Percentiles rank a stretch among this genome's conserved stretches.
These are phyloP conservation scores for Aspergillus vadensis DNA, from an alignment of 2,329 filamentous ascomycete genomes.

Conservation along the genomic window DNA sequence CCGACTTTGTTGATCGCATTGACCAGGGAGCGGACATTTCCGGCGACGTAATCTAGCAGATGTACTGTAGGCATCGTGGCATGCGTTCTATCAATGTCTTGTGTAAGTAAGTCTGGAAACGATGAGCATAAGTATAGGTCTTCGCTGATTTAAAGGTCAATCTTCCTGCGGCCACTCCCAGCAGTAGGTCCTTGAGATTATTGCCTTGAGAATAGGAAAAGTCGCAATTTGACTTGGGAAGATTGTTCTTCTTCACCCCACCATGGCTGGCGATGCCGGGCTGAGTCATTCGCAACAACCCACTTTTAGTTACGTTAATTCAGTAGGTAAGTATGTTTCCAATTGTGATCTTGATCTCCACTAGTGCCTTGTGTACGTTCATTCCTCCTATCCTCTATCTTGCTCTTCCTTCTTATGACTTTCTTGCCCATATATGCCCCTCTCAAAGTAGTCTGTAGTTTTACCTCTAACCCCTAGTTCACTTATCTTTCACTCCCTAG, in stretches of 20 bases:
- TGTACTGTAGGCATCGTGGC: conserved; percentile 51
- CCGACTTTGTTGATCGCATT: conserved; percentile 97
- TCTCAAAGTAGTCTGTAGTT: too few species aligned
- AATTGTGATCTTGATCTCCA: not conserved
- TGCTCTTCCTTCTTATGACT: not conserved
- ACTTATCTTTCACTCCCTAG: too few species aligned
- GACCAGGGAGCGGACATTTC: conserved; percentile 91
- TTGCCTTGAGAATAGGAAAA: conserved; percentile 9
- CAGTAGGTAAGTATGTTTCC: not conserved
- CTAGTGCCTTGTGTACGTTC: not conserved
- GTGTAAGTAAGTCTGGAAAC: not conserved
- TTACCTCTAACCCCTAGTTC: too few species aligned
- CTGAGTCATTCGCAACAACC: conserved; percentile 26
- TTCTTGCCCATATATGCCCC: too few species aligned
- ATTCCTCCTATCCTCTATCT: not conserved
- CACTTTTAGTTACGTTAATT: conserved; percentile 11
- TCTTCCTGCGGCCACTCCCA: not conserved
- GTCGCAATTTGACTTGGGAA: not conserved
- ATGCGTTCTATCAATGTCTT: not conserved
- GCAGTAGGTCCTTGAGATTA: not conserved
- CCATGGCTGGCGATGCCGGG: conserved; percentile 6
- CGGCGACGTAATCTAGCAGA: conserved; percentile 82
- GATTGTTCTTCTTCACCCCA: conserved; percentile 12
- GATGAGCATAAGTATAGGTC: not conserved
- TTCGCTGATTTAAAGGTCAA: not conserved